These are phyloP conservation scores for Syzygium syzygioides DNA, from an alignment of 441 rosid genomes.

Conservation along the genomic window DNA sequence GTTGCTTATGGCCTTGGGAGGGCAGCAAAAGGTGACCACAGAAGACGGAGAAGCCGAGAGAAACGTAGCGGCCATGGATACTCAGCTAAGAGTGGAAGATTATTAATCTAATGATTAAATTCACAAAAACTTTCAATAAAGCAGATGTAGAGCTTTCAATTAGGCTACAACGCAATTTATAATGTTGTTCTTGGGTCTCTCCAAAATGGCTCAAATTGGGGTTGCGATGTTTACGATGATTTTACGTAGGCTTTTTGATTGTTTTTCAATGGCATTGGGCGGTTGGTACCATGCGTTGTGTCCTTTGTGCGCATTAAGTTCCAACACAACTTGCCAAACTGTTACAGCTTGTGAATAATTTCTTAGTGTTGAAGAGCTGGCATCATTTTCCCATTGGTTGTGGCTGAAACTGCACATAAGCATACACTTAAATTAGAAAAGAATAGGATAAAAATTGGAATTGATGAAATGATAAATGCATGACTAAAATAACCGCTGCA, in stretches of 20 bases:
- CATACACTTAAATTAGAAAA: not conserved
- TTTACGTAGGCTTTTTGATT: not conserved
- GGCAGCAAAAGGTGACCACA: slow-evolving; percentile 13
- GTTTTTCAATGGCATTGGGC: not conserved
- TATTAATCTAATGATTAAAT: slow-evolving; percentile 19
- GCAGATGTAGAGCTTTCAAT: not conserved
- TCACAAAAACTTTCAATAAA: not conserved
- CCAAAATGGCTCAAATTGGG: not conserved
- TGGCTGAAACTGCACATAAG: not conserved
- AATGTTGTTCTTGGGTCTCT: slow-evolving; percentile 19
- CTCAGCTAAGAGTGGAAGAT: not conserved
- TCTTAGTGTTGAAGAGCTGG: not conserved
- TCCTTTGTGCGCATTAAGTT: not conserved
- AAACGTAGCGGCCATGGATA: slow-evolving; percentile 28
- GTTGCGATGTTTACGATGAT: not conserved
- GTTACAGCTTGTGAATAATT: not conserved
- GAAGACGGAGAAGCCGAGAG: slow-evolving; percentile 21
- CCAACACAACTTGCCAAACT: not conserved
- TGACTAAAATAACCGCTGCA: not conserved
- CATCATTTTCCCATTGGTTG: not conserved
- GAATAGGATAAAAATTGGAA: not conserved
- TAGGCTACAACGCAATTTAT: slow-evolving; percentile 5
- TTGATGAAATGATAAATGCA: not conserved
- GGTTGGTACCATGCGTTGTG: not conserved
- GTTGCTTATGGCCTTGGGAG: slow-evolving; percentile 7